A percentile compares a stretch with the other conserved stretches of the same genome.
Conservation (phyloP, 1,139 yeast species). For the Arxiozyma slooffiae region DNA sequence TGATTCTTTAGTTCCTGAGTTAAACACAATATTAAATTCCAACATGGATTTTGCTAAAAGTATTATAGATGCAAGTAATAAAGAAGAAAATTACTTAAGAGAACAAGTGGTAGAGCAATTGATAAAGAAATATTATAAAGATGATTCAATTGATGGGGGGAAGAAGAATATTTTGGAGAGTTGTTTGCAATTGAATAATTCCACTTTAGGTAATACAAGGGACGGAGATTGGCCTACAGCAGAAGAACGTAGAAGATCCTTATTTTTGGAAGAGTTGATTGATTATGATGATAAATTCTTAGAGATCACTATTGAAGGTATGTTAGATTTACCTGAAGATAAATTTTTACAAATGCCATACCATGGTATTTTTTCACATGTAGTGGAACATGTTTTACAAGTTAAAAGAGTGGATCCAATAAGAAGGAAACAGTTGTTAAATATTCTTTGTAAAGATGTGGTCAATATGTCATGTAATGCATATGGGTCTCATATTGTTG, state of each 20-base stretch:
- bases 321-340: constrained; percentile 50
- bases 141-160: constrained; percentile 29
- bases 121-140: constrained; percentile 49
- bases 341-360: constrained; percentile 61
- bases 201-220: constrained; percentile 70
- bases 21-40: constrained; percentile 52
- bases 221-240: constrained; percentile 84
- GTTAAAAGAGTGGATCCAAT: constrained; percentile 45
- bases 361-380: constrained; percentile 86
- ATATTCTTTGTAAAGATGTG: constrained; percentile 46
- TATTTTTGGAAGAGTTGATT: constrained; percentile 63
- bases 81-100: constrained; percentile 49
- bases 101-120: constrained; percentile 58
- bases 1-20: constrained; percentile 59
- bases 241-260: constrained; percentile 72
- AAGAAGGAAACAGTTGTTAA: constrained; percentile 58
- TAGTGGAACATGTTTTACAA: constrained; percentile 53
- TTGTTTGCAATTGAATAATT: constrained; percentile 50
- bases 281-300: constrained; percentile 55
- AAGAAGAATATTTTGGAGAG: constrained; percentile 51
- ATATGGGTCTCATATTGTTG: constrained; percentile 86
- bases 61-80: constrained; percentile 57
- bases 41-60: constrained; percentile 63
- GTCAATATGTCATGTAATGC: constrained; percentile 70
- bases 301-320: constrained; percentile 48